Conservation (phyloP, 192 early-diverging fungal species). For the Podila horticola region DNA sequence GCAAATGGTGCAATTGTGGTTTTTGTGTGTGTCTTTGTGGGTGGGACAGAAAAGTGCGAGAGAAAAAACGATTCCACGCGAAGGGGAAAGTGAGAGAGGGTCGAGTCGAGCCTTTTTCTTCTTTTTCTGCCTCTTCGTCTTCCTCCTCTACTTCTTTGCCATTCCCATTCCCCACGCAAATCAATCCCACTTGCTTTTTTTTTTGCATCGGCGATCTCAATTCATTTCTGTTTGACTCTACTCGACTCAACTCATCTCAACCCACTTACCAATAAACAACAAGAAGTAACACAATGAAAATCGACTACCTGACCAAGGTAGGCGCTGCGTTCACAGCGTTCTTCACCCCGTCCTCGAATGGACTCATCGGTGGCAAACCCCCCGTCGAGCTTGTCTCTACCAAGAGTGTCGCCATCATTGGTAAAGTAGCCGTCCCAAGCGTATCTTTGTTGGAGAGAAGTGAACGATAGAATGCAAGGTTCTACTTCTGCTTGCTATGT, state of each 20-base stretch:
- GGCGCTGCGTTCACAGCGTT: slow-evolving; percentile 38
- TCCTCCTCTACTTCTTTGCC: neutral
- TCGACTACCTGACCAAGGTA: slow-evolving; percentile 43
- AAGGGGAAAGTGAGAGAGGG: too few species aligned
- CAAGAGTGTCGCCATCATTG: slow-evolving; percentile 59
- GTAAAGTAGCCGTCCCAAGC: slow-evolving; percentile 7
- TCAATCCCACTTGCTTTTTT: neutral
- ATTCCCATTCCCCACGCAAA: neutral
- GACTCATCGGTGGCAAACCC: slow-evolving; percentile 1
- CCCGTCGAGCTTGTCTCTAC: slow-evolving; percentile 17
- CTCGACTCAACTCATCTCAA: neutral
- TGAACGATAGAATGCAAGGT: neutral
- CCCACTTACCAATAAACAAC: neutral
- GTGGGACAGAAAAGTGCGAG: too few species aligned
- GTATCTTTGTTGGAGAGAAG: neutral
- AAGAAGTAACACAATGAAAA: slow-evolving; percentile 9
- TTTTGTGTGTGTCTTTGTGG: too few species aligned
- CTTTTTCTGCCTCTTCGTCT: neutral
- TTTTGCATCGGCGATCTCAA: neutral
- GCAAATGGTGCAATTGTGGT: too few species aligned
- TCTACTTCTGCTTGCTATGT: neutral
- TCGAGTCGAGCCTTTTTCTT: slow-evolving; percentile 2
- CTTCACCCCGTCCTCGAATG: slow-evolving; percentile 17
- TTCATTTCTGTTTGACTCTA: neutral
- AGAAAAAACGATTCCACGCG: too few species aligned